Evolutionary conservation across 139 green algal genomes (phyloP).

Genomic region (Tetradesmus obliquus): DNA sequence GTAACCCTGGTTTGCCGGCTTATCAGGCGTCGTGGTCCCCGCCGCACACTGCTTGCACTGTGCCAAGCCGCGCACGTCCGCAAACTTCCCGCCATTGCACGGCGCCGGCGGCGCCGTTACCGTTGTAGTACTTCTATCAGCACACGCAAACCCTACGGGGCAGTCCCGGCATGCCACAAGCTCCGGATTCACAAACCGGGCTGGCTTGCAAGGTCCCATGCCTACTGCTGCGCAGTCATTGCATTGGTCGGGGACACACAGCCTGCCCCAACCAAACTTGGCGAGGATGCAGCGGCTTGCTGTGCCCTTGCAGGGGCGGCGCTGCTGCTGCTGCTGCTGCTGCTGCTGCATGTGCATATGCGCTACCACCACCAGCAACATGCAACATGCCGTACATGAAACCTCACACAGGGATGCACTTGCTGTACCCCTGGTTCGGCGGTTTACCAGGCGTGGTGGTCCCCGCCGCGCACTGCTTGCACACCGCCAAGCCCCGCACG

Average conservation of each 20-base stretch:
- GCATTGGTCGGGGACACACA: conserved; percentile 20
- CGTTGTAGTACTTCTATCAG: not conserved
- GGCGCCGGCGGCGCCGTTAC: not conserved
- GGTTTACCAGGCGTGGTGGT: conserved; percentile 14
- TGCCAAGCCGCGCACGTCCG: not conserved
- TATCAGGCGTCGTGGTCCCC: conserved; percentile 1
- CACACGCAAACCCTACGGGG: not conserved
- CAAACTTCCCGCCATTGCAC: conserved; percentile 3
- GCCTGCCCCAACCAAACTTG: not conserved
- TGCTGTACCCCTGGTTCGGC: not conserved
- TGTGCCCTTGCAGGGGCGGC: not conserved
- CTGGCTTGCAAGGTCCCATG: not conserved
- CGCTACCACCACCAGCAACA: no score
- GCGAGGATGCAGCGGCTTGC: conserved; percentile 17
- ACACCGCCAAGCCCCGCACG: not conserved
- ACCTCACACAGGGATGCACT: not conserved
- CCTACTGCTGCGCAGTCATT: not conserved
- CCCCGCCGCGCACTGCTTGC: not conserved
- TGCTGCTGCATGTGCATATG: no score
- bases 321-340: no score
- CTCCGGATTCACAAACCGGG: not conserved
- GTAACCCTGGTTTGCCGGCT: not conserved
- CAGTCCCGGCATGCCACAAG: not conserved
- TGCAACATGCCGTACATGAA: no score
- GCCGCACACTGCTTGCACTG: not conserved